Base-by-base conservation (phyloP, 2,329 filamentous ascomycete species). In the Penicillium sp. region DNA sequence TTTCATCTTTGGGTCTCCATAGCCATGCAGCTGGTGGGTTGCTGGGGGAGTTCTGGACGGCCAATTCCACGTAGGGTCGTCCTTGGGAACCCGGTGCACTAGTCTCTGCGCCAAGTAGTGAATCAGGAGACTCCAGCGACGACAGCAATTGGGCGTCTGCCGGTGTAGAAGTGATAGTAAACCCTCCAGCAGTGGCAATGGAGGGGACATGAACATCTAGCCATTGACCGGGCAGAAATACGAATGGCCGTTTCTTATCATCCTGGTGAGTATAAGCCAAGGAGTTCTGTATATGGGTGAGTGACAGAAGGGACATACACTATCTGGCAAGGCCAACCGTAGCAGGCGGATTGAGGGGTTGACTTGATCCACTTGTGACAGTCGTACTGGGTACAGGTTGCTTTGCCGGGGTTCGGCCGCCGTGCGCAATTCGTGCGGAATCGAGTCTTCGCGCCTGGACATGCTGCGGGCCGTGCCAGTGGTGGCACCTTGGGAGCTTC, bases 141-240 rank as follows among this genome's bases (percentile, higher is more conserved):
- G 65, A 64, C n/a, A 69, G 61, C 10, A 60, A 43, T 67, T 69
- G 54, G 3, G 82, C 79, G 48, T 78, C 74, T 38, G 79, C 80
- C 0, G 90, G 90, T 0, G 87, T 75, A 1, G 89, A 94, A 6
- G 90, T 92, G 57, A 95, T 88, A 38, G 90, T 95, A 76, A 95
- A 96, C 51, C 91, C 91, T 30, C 91, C 91, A 3, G 89, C 85
- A 67, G 87, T 84, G 39, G 79, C 63, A 40, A 89, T 74, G 33
- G 76, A 77, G 1, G 91, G 90, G 47, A 90, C 81, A 68, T 88
- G 86, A 6, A 90, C 85, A 68, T 96, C 91, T 50, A 96, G 80
- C 89, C 90, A 96, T 77, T 95, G 91, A 48, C 91, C 91, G 5
- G 91, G 84, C 5, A 85, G 78, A 72, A 94, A 95, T 79, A 88